Base-by-base conservation (phyloP, 1,284 basidiomycete species). In the Marasmius fiardii region DNA sequence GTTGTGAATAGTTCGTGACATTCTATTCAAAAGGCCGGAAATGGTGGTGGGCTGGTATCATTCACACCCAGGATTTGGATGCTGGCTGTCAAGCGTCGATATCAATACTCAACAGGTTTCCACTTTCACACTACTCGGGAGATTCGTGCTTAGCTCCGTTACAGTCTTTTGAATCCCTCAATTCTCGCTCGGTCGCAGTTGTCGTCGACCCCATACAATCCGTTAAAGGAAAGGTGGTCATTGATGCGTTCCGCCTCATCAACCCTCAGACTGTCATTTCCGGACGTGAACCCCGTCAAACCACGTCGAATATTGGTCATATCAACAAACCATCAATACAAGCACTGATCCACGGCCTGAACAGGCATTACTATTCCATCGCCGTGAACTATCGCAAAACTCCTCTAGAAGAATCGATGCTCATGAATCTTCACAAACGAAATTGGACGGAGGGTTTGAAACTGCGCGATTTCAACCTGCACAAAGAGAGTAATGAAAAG, bases 41-140 rank as follows among this genome's bases (percentile, higher is more conserved):
- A 95, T 92, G 86, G 97, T 99, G 10, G 97, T 99, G 0, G 97
- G 97, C 7, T 99, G 97, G 97, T 99, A 99, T 71, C 97, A 99
- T 74, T 99, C 97, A 49, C 97, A 99, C 78, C 97, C 97, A 53
- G 97, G 97, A 28, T 99, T 99, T 71, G 97, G 97, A 4, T 99
- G 97, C 73, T 99, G 97, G 97, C 77, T 99, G 39, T 97, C 94
- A 51, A 95, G 93, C 64, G 97, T 99, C 39, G 97, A 99, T 76
- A 95, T 99, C 70, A 98, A 99, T 76, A 99, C 97, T 4, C 97
- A 99, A 71, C 95, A 97, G 77, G 94, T 90, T 58, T 58, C 81
- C 33, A 43, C 53, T 60, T 52, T 31, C 33, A 56, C 33, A 14
- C 47, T 52, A 35, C 47, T 51, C 54, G 39, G 45, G 33, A 55